Evolutionary conservation across 768 basidiomycete genomes (phyloP).

Genomic region (Macrolepiota albuminosa): DNA sequence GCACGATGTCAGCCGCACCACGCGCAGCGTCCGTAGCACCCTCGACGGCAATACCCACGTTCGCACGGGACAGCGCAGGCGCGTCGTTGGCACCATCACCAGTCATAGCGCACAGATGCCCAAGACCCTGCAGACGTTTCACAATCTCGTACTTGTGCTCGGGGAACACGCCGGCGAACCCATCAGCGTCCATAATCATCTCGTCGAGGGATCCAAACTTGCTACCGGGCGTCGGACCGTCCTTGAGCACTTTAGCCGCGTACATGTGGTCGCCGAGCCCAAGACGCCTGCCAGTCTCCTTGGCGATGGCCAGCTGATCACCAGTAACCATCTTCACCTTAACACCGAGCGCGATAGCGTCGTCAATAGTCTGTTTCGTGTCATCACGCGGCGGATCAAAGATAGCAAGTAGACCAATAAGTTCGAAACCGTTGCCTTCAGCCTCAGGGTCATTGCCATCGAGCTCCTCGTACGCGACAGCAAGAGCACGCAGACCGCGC

Average conservation of each 20-base stretch:
- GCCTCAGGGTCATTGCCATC: slow-evolving; percentile 77
- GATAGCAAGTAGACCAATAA: slow-evolving; percentile 95
- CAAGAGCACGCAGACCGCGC: slow-evolving; percentile 96
- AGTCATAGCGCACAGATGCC: slow-evolving; percentile 97
- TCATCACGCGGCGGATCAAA: slow-evolving; percentile 97
- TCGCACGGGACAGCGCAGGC: slow-evolving; percentile 95
- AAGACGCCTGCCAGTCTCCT: slow-evolving; percentile 97
- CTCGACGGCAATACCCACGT: slow-evolving; percentile 99
- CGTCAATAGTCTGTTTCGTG: slow-evolving; percentile 98
- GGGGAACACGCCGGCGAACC: slow-evolving; percentile 98
- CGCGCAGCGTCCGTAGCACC: slow-evolving; percentile 99
- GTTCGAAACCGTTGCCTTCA: slow-evolving; percentile 95
- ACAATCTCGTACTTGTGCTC: slow-evolving; percentile 99
- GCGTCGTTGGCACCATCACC: slow-evolving; percentile 99
- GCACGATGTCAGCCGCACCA: slow-evolving; percentile 96
- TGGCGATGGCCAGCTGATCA: slow-evolving; percentile 98
- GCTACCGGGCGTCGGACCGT: slow-evolving; percentile 84
- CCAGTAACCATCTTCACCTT: slow-evolving; percentile 99
- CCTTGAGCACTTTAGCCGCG: slow-evolving; percentile 97
- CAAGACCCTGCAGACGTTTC: slow-evolving; percentile 94
- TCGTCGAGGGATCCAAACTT: slow-evolving; percentile 85
- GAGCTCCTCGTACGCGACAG: slow-evolving; percentile 92
- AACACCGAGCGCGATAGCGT: slow-evolving; percentile 92
- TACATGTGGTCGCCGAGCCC: slow-evolving; percentile 99
- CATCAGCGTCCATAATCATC: slow-evolving; percentile 99